These are phyloP conservation scores for Clitopilus passeckerianus DNA, from an alignment of 768 basidiomycete species.

Conservation along the genomic window DNA sequence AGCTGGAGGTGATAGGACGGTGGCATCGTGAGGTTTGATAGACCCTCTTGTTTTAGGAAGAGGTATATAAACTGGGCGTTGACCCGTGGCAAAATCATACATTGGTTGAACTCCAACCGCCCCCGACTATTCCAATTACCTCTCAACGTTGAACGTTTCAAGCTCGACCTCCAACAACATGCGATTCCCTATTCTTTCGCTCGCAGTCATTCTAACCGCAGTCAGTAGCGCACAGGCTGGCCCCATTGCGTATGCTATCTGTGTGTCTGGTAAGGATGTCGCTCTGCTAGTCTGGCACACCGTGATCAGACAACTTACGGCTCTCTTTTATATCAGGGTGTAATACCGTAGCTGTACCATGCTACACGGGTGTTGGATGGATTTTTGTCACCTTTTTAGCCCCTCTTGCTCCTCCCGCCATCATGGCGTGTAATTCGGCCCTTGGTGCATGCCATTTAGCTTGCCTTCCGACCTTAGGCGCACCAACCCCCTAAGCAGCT, in stretches of 20 bases:
- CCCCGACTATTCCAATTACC: too few relatives aligned
- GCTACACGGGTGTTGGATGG: constrained; percentile 25
- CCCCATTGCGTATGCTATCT: constrained; percentile 26
- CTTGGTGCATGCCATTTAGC: constrained; percentile 19
- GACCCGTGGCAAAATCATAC: too few relatives aligned
- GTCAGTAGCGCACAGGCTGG: constrained; percentile 15
- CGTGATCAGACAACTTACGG: too few relatives aligned
- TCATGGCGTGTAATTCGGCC: constrained; percentile 25
- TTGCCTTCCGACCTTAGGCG: constrained; percentile 1
- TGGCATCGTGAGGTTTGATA: too few relatives aligned
- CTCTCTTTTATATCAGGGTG: constrained; percentile 16
- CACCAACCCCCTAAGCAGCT: constrained; percentile 2
- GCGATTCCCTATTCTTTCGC: constrained; percentile 1
- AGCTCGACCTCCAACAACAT: not conserved
- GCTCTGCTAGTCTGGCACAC: too few relatives aligned
- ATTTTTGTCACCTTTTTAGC: constrained; percentile 22
- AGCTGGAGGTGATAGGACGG: too few relatives aligned
- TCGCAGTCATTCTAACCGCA: not conserved
- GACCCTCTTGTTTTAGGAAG: too few relatives aligned
- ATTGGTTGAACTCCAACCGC: too few relatives aligned
- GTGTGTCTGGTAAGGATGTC: too few relatives aligned
- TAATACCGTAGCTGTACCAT: constrained; percentile 24
- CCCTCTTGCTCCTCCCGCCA: constrained; percentile 19
- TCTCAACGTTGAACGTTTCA: not conserved
- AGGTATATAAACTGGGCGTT: too few relatives aligned